Percentiles rank a stretch among this genome's conserved stretches.
Evolutionary conservation across 257 asterid genomes (phyloP).

Genomic region (Echium plantagineum): DNA sequence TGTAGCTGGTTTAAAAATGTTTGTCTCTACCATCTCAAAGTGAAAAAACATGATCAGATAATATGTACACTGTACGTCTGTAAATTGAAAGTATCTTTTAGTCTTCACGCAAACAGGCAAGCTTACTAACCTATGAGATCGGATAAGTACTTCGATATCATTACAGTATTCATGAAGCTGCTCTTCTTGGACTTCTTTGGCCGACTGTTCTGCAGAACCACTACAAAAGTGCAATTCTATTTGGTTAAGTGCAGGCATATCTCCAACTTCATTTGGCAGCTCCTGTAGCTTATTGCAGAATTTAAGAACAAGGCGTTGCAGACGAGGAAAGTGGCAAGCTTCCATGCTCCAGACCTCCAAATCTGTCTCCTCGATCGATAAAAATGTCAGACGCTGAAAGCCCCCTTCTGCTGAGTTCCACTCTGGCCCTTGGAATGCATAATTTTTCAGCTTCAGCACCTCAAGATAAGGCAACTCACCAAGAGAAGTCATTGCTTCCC

Average conservation of each 20-base stretch:
- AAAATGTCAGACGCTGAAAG: not conserved
- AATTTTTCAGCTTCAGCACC: not conserved
- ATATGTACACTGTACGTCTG: not conserved
- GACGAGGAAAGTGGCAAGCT: not conserved
- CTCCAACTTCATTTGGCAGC: not conserved
- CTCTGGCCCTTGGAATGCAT: not conserved
- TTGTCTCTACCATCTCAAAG: not conserved
- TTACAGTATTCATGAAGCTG: too few relatives aligned
- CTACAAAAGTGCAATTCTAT: too few relatives aligned
- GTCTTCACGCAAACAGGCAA: not conserved
- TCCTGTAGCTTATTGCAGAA: not conserved
- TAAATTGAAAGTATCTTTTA: not conserved
- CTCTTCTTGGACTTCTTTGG: too few relatives aligned
- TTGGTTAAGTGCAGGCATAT: not conserved
- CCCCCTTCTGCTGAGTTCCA: slow-evolving; percentile 1
- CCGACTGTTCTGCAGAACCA: too few relatives aligned
- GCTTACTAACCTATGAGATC: not conserved
- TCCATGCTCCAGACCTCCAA: not conserved
- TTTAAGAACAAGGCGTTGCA: not conserved
- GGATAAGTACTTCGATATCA: too few relatives aligned
- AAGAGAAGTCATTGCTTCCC: not conserved
- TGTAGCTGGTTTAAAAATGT: not conserved
- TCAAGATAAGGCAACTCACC: slow-evolving; percentile 8
- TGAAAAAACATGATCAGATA: not conserved
- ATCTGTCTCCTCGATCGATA: not conserved